Evolutionary conservation across 2,329 filamentous ascomycete species (phyloP).

Genomic region (Aspergillus neotritici): DNA sequence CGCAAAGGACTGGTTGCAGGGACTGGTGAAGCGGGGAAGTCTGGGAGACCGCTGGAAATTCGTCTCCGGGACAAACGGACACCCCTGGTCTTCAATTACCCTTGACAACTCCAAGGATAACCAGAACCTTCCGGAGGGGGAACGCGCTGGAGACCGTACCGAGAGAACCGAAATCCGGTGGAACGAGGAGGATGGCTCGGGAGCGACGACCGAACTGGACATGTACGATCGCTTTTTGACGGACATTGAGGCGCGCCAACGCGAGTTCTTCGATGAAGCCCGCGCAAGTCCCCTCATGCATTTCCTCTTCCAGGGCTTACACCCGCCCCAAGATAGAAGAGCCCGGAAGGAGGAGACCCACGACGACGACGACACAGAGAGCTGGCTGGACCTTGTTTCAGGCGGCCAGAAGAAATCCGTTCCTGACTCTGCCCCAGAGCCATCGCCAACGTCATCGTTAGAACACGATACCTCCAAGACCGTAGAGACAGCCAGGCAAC

Average conservation of each 20-base stretch:
- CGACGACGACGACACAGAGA: constrained; percentile 17
- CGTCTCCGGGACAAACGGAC: constrained; percentile 17
- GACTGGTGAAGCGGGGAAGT: constrained; percentile 38
- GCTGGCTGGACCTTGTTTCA: constrained; percentile 25
- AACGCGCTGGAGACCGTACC: constrained; percentile 4
- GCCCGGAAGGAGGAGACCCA: not conserved
- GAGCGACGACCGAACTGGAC: constrained; percentile 47
- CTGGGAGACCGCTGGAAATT: constrained; percentile 37
- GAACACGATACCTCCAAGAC: not conserved
- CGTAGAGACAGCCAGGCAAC: constrained; percentile 1
- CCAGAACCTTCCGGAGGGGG: constrained; percentile 9
- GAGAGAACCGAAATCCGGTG: constrained; percentile 20
- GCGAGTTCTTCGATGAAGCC: constrained; percentile 23
- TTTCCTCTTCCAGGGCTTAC: constrained; percentile 30
- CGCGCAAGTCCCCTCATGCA: constrained; percentile 32
- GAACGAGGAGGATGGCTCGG: constrained; percentile 28
- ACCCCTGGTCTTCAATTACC: constrained; percentile 21
- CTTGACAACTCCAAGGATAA: constrained; percentile 12
- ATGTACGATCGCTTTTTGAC: constrained; percentile 48
- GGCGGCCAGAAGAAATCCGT: constrained; percentile 21
- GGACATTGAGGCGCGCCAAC: constrained; percentile 30
- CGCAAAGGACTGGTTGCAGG: constrained; percentile 37
- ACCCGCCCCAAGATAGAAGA: constrained; percentile 18
- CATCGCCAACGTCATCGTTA: not conserved
- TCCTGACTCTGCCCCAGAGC: constrained; percentile 12